These are phyloP conservation scores for Parascedosporium putredinis DNA, from an alignment of 2,329 filamentous ascomycete species.

Conservation along the genomic window DNA sequence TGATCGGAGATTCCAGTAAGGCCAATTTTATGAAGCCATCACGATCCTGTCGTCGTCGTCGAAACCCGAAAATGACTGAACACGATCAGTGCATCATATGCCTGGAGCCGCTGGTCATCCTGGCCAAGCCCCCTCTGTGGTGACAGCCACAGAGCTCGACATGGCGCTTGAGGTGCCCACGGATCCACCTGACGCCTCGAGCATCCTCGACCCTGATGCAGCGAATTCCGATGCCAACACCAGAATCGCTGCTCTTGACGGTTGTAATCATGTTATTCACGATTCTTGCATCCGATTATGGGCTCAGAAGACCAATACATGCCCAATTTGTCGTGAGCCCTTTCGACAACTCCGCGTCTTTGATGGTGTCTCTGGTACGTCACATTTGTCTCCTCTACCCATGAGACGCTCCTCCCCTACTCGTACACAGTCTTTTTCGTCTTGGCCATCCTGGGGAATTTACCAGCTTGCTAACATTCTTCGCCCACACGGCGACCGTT, in stretches of 20 bases:
- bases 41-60: slow-evolving; percentile 23
- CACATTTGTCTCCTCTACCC: slow-evolving; percentile 6
- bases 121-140: slow-evolving; percentile 5
- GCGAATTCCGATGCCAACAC: neutral
- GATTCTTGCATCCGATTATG: slow-evolving; percentile 87
- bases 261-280: slow-evolving; percentile 87
- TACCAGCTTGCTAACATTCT: neutral
- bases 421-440: too few relatives aligned
- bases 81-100: slow-evolving; percentile 62
- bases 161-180: neutral
- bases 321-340: slow-evolving; percentile 85
- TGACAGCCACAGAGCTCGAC: neutral
- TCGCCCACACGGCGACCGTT: neutral
- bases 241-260: slow-evolving; percentile 43
- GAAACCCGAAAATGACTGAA: slow-evolving; percentile 36
- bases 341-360: slow-evolving; percentile 88
- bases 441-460: too few relatives aligned
- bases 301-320: slow-evolving; percentile 95
- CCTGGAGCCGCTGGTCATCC: slow-evolving; percentile 42
- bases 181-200: slow-evolving; percentile 6
- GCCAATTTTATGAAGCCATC: slow-evolving; percentile 37
- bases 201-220: neutral
- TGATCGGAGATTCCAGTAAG: neutral
- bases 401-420: too few relatives aligned
- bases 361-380: slow-evolving; percentile 26